Percentiles rank a stretch among this genome's conserved stretches.
Evolutionary conservation across 83 land plant genomes (phyloP).

Genomic region (Larix sibirica): DNA sequence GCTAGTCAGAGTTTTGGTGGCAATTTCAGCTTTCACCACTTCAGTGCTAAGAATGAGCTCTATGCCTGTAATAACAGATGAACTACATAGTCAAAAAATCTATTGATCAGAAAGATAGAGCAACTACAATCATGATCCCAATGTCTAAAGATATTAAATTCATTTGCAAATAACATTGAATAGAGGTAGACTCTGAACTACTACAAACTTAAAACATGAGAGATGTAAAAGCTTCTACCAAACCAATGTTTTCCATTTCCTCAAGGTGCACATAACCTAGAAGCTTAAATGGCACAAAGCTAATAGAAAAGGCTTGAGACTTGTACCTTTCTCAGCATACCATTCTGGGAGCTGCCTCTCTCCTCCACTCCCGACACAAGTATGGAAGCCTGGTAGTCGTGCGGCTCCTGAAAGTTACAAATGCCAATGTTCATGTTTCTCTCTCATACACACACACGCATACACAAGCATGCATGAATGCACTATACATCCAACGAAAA

Average conservation of each 20-base stretch:
- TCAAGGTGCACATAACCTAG: not conserved
- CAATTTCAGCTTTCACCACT: slow-evolving; percentile 87
- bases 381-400: slow-evolving; percentile 97
- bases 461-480: not conserved
- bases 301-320: not conserved
- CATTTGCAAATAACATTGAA: no score
- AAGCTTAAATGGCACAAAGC: not conserved
- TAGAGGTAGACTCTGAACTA: not conserved
- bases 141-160: not conserved
- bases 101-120: no score
- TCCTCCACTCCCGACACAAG: slow-evolving; percentile 96
- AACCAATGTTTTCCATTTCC: not conserved
- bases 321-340: slow-evolving; percentile 88
- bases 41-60: slow-evolving; percentile 88
- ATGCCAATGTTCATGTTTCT: not conserved
- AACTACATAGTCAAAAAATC: not conserved
- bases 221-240: not conserved
- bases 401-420: slow-evolving; percentile 61
- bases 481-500: not conserved
- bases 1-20: slow-evolving; percentile 73
- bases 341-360: slow-evolving; percentile 90
- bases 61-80: slow-evolving; percentile 59
- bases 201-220: not conserved
- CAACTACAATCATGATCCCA: not conserved
- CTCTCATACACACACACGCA: not conserved